phyloP scores from a whole-genome alignment of 352 stramenopile species.

The Pythium apleroticum region DNA sequence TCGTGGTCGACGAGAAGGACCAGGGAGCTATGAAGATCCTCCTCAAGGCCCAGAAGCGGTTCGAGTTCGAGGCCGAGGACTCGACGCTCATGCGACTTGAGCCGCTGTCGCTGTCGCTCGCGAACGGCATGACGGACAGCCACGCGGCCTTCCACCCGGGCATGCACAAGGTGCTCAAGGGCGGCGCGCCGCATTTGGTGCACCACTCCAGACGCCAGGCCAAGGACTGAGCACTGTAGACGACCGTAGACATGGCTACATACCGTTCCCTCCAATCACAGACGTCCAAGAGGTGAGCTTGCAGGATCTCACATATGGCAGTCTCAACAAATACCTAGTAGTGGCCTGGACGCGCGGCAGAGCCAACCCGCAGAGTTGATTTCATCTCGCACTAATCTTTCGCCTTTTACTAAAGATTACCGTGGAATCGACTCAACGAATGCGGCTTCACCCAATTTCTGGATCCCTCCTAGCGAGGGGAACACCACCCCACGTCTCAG shows the following conservation, averaged over 20 bases:
- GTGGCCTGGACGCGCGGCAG: background rate
- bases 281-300: background rate
- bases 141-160: conserved; percentile 12
- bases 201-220: background rate
- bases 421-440: conserved; percentile 80
- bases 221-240: background rate
- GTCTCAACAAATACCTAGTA: background rate
- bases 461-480: conserved; percentile 6
- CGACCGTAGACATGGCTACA: background rate
- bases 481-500: no score
- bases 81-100: conserved; percentile 48
- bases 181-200: background rate
- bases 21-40: conserved; percentile 52
- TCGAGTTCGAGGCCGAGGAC: conserved; percentile 55
- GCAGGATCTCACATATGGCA: background rate
- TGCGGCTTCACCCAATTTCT: conserved; percentile 85
- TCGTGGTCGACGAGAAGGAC: conserved; percentile 45
- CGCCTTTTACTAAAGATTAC: conserved; percentile 95
- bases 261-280: background rate
- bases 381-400: conserved; percentile 80
- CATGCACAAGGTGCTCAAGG: conserved; percentile 7
- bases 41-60: conserved; percentile 58
- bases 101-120: conserved; percentile 34
- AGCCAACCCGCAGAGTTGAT: conserved; percentile 35
- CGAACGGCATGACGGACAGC: conserved; percentile 9